These are phyloP conservation scores for Penstemon davidsonii DNA, from an alignment of 257 asterid species.

Conservation along the genomic window DNA sequence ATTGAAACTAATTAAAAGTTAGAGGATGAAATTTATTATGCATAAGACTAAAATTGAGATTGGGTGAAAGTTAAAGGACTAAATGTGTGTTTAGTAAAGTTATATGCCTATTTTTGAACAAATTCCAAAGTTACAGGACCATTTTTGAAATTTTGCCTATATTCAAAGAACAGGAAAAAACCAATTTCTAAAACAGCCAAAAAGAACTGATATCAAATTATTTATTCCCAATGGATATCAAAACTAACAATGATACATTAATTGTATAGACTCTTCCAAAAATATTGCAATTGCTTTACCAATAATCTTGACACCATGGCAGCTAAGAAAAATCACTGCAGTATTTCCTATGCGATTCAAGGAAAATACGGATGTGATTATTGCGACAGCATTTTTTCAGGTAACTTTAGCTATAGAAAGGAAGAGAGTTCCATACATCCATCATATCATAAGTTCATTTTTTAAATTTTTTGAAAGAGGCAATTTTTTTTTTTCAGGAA, in stretches of 20 bases:
- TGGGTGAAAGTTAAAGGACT: too few relatives aligned
- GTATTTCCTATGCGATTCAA: constrained; percentile 91
- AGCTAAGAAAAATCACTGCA: constrained; percentile 68
- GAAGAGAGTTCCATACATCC: neutral
- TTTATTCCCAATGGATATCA: too few relatives aligned
- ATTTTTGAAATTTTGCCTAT: too few relatives aligned
- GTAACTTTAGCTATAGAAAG: constrained; percentile 33
- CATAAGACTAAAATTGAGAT: too few relatives aligned
- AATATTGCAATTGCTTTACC: constrained; percentile 16
- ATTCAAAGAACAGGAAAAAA: neutral
- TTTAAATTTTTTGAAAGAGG: neutral
- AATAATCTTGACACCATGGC: constrained; percentile 27
- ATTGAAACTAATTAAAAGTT: too few relatives aligned
- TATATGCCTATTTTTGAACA: too few relatives aligned
- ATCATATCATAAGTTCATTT: neutral
- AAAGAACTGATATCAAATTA: too few relatives aligned
- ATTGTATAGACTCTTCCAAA: neutral
- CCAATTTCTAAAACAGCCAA: neutral
- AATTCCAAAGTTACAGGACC: too few relatives aligned
- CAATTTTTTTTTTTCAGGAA: constrained; percentile 51
- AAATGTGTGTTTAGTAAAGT: too few relatives aligned
- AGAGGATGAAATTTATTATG: too few relatives aligned
- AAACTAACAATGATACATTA: neutral
- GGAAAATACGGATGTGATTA: constrained; percentile 66
- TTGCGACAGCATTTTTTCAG: constrained; percentile 83